Conservation (phyloP, 1,284 basidiomycete genomes). For the Tilletiopsis washingtonensis region DNA sequence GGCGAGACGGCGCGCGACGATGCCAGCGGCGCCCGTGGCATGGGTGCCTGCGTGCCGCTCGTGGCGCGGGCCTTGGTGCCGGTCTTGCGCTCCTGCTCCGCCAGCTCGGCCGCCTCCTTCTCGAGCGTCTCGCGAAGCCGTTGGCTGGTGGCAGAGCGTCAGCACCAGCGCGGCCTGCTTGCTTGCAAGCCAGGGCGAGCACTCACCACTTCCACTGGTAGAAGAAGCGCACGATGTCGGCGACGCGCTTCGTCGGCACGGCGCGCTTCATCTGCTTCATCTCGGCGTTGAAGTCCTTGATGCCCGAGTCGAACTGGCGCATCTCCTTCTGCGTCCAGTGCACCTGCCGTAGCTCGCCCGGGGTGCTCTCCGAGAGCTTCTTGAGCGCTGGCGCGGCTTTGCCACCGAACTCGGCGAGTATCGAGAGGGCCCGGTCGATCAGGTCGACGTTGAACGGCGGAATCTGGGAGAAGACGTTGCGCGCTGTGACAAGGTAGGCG, state of each 20-base stretch:
- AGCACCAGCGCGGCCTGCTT: too few relatives aligned
- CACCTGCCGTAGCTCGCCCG: slow-evolving; percentile 52
- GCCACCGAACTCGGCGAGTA: slow-evolving; percentile 59
- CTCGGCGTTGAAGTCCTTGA: slow-evolving; percentile 64
- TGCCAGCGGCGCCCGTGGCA: slow-evolving; percentile 16
- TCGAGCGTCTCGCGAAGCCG: slow-evolving; percentile 14
- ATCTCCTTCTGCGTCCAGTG: slow-evolving; percentile 63
- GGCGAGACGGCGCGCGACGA: slow-evolving; percentile 34
- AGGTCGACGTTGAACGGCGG: slow-evolving; percentile 61
- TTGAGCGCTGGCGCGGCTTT: slow-evolving; percentile 71
- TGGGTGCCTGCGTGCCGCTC: neutral
- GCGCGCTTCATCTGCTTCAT: slow-evolving; percentile 68
- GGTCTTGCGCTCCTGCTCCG: neutral
- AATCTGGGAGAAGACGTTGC: slow-evolving; percentile 57
- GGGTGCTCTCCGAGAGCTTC: slow-evolving; percentile 56
- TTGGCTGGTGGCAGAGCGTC: too few relatives aligned
- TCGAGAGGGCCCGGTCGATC: slow-evolving; percentile 80
- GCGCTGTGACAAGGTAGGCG: slow-evolving; percentile 59
- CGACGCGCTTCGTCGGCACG: slow-evolving; percentile 61
- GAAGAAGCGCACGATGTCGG: slow-evolving; percentile 74
- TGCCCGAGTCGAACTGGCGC: slow-evolving; percentile 66
- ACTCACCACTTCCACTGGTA: slow-evolving; percentile 71
- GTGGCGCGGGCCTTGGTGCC: neutral
- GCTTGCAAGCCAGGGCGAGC: too few relatives aligned
- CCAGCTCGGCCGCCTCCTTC: slow-evolving; percentile 13